Conservation (phyloP, 2,329 filamentous ascomycete genomes). For the Fusarium sp. region DNA sequence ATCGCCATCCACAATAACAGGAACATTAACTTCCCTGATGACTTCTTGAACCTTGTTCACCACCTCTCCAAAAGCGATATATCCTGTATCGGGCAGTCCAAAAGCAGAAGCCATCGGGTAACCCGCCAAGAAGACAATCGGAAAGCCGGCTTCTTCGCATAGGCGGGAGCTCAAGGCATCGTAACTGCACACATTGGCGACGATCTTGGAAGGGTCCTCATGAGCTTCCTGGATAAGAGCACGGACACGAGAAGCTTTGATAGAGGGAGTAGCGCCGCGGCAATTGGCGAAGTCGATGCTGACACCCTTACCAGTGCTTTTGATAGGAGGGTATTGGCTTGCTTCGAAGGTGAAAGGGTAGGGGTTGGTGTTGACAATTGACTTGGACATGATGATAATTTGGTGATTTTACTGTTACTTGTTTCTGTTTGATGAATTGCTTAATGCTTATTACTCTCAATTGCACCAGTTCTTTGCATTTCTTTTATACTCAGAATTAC, state of each 20-base stretch:
- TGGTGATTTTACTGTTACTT: background rate
- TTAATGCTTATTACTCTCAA: background rate
- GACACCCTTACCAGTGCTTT: constrained; percentile 8
- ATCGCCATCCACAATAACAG: constrained; percentile 60
- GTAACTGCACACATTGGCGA: constrained; percentile 58
- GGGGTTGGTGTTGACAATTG: constrained; percentile 16
- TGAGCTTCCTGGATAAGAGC: constrained; percentile 56
- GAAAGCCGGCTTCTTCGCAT: constrained; percentile 60
- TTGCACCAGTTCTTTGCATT: too few species aligned
- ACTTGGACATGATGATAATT: constrained; percentile 26
- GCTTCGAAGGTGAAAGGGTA: constrained; percentile 26
- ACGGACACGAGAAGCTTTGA: constrained; percentile 54
- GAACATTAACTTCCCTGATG: constrained; percentile 52
- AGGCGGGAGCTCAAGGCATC: constrained; percentile 58
- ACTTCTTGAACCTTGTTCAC: constrained; percentile 59
- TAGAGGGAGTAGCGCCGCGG: constrained; percentile 53
- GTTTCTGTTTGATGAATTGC: background rate
- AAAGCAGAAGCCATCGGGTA: constrained; percentile 56
- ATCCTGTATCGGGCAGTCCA: constrained; percentile 61
- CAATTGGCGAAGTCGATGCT: constrained; percentile 43
- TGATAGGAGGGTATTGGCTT: constrained; percentile 11
- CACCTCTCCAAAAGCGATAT: constrained; percentile 61
- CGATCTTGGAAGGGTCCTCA: constrained; percentile 56
- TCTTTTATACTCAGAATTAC: constrained; percentile 11
- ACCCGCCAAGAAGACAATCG: constrained; percentile 58